Evolutionary conservation across 495 filamentous ascomycete genomes (phyloP).

Genomic region (Staphylotrichum longicolle): DNA sequence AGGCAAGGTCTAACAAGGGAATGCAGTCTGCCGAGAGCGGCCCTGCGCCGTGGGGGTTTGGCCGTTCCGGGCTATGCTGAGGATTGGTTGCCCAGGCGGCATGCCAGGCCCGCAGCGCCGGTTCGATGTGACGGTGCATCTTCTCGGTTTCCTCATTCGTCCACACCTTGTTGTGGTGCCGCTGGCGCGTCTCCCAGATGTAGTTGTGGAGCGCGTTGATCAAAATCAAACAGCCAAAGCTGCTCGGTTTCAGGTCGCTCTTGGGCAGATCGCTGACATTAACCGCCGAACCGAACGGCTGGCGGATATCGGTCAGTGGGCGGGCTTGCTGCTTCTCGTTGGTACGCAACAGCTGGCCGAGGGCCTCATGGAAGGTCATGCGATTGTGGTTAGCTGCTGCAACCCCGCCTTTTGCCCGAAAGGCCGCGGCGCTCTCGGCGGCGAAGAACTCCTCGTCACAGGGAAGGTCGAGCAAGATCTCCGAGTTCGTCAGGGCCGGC

Average conservation of each 20-base stretch:
- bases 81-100: slow-evolving; percentile 88
- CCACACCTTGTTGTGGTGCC: slow-evolving; percentile 88
- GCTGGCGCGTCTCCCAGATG: slow-evolving; percentile 95
- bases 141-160: slow-evolving; percentile 88
- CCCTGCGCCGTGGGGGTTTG: slow-evolving; percentile 84
- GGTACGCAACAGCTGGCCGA: slow-evolving; percentile 76
- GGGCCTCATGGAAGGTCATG: slow-evolving; percentile 69
- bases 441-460: slow-evolving; percentile 93
- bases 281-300: slow-evolving; percentile 45
- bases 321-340: slow-evolving; percentile 62
- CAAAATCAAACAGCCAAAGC: slow-evolving; percentile 87
- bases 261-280: slow-evolving; percentile 52
- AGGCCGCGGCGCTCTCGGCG: slow-evolving; percentile 74
- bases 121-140: slow-evolving; percentile 96
- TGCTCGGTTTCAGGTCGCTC: slow-evolving; percentile 78
- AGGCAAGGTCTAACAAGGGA: slow-evolving; percentile 89
- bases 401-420: slow-evolving; percentile 72
- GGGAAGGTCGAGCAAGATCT: slow-evolving; percentile 85
- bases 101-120: slow-evolving; percentile 92
- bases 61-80: slow-evolving; percentile 81
- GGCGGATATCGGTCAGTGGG: slow-evolving; percentile 37
- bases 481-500: slow-evolving; percentile 89
- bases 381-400: slow-evolving; percentile 62
- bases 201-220: slow-evolving; percentile 98
- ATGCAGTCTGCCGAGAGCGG: slow-evolving; percentile 92